Conservation (phyloP, 768 basidiomycete genomes). For the Boletus reticulatus region DNA sequence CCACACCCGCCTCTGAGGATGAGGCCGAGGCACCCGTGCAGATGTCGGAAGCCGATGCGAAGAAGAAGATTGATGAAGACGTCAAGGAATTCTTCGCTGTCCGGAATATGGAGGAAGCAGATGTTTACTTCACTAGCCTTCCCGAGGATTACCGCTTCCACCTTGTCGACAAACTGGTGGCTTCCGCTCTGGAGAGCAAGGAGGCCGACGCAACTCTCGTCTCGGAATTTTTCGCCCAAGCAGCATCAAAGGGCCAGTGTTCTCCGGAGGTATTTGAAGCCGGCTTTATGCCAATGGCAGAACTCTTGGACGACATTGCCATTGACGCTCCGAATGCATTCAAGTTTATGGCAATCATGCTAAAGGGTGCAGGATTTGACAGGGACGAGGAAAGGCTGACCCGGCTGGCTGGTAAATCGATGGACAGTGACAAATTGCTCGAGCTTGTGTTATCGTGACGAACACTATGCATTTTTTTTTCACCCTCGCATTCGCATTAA, state of each 20-base stretch:
- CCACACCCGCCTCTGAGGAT: slow-evolving; percentile 47
- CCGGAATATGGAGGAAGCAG: slow-evolving; percentile 84
- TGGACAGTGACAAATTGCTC: slow-evolving; percentile 59
- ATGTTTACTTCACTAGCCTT: slow-evolving; percentile 77
- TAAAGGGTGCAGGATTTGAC: slow-evolving; percentile 64
- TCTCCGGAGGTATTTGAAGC: slow-evolving; percentile 64
- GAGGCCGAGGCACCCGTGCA: slow-evolving; percentile 45
- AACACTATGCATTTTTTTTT: slow-evolving; percentile 12
- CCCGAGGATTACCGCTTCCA: slow-evolving; percentile 58
- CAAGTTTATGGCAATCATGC: slow-evolving; percentile 68
- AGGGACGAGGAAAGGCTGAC: slow-evolving; percentile 54
- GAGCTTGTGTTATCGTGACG: slow-evolving; percentile 47
- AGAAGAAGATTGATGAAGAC: slow-evolving; percentile 78
- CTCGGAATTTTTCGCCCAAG: slow-evolving; percentile 67
- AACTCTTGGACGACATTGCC: slow-evolving; percentile 83
- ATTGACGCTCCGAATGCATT: slow-evolving; percentile 90
- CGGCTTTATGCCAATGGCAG: slow-evolving; percentile 66
- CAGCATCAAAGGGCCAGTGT: slow-evolving; percentile 58
- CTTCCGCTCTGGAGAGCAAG: slow-evolving; percentile 76
- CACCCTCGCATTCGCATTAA: slow-evolving; percentile 13
- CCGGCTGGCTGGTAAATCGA: slow-evolving; percentile 59
- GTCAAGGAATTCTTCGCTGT: slow-evolving; percentile 84
- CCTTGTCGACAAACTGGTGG: slow-evolving; percentile 76
- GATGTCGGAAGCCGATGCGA: slow-evolving; percentile 67
- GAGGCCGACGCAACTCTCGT: slow-evolving; percentile 77